Conservation (phyloP, 257 asterid genomes). For the Solanum habrochaites region DNA sequence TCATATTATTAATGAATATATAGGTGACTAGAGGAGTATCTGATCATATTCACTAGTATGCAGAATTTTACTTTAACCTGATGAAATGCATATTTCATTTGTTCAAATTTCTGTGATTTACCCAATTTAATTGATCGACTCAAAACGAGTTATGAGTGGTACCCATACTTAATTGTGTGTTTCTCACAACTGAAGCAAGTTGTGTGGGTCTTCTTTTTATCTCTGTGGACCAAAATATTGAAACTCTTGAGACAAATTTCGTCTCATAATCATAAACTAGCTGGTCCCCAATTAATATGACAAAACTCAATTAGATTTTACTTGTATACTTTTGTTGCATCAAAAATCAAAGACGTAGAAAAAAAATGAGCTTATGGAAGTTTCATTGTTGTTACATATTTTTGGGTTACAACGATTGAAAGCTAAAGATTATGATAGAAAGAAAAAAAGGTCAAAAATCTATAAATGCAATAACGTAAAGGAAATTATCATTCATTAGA, state of each 20-base stretch:
- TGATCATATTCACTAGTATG: neutral
- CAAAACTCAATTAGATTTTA: neutral
- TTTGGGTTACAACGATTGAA: neutral
- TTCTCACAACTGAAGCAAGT: neutral
- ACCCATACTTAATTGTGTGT: no score
- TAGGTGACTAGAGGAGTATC: neutral
- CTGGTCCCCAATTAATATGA: neutral
- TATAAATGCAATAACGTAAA: neutral
- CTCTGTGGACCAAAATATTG: neutral
- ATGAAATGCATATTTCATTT: neutral
- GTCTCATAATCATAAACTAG: neutral
- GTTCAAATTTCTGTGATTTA: neutral
- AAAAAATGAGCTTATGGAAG: neutral
- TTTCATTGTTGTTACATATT: neutral
- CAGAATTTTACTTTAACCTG: neutral
- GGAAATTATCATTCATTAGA: neutral
- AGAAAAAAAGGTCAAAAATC: neutral
- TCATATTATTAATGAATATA: no score
- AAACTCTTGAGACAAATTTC: no score
- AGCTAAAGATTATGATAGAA: neutral
- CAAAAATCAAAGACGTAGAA: neutral
- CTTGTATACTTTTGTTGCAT: neutral
- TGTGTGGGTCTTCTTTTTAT: neutral
- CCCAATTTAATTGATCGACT: no score
- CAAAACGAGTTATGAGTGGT: no score